phyloP scores from a whole-genome alignment of 1,284 basidiomycete genomes.

The Vanrija humicola region DNA sequence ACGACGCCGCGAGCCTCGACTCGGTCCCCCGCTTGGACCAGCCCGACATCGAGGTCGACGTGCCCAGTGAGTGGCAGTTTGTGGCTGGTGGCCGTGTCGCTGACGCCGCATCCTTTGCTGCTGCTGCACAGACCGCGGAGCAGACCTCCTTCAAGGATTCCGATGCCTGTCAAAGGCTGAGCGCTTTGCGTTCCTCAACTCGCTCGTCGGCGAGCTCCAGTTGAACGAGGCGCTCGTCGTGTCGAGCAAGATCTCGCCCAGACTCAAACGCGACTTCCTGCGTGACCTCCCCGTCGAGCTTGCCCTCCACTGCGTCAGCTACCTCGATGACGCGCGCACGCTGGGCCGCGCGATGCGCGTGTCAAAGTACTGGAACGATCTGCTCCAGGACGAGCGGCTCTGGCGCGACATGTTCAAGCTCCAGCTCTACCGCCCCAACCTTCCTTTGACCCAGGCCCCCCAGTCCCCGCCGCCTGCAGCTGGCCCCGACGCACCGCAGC shows the following conservation, averaged over 20 bases:
- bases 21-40: neutral
- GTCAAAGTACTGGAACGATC: conserved; percentile 67
- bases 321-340: conserved; percentile 74
- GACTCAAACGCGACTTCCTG: conserved; percentile 84
- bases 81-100: neutral
- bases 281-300: conserved; percentile 78
- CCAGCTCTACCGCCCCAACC: conserved; percentile 54
- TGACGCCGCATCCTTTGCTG: neutral
- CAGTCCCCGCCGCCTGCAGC: conserved; percentile 11
- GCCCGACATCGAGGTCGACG: neutral
- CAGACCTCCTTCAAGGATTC: conserved; percentile 26
- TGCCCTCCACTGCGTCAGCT: conserved; percentile 72
- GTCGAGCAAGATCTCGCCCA: conserved; percentile 66
- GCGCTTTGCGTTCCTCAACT: conserved; percentile 61
- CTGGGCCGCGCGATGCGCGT: conserved; percentile 71
- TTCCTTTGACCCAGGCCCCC: neutral
- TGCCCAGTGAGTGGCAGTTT: conserved; percentile 1
- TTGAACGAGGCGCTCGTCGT: conserved; percentile 75
- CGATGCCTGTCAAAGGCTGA: conserved; percentile 19
- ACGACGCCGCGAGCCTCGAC: neutral
- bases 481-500: neutral
- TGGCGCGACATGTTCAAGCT: conserved; percentile 77
- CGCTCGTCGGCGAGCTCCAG: conserved; percentile 63
- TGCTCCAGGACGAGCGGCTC: conserved; percentile 75
- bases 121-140: neutral